Evolutionary conservation across 1,139 yeast species (phyloP).

Genomic region (Hanseniaspora gamundiae): DNA sequence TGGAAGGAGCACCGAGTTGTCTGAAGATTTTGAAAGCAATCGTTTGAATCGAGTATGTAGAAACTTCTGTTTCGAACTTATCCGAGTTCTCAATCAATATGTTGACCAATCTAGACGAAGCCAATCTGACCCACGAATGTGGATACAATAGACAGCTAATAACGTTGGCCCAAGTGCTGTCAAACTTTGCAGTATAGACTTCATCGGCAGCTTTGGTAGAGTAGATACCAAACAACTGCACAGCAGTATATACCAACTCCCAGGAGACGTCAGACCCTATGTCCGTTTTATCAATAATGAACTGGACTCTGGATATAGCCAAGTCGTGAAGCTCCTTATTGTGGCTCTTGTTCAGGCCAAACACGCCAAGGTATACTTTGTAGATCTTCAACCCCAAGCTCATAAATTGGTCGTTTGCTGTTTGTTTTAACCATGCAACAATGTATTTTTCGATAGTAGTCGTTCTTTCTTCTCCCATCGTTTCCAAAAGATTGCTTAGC

Average conservation of each 20-base stretch:
- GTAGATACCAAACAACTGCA: slow-evolving; percentile 37
- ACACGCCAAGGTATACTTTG: slow-evolving; percentile 45
- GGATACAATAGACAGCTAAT: slow-evolving; percentile 60
- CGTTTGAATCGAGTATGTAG: slow-evolving; percentile 39
- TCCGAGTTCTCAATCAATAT: slow-evolving; percentile 34
- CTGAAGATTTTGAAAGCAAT: slow-evolving; percentile 59
- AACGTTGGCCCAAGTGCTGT: slow-evolving; percentile 39
- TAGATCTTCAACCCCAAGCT: slow-evolving; percentile 73
- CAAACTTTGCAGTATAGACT: slow-evolving; percentile 25
- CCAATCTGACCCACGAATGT: slow-evolving; percentile 82
- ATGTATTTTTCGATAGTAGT: slow-evolving; percentile 46
- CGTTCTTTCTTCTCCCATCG: slow-evolving; percentile 34
- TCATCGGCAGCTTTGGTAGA: slow-evolving; percentile 23
- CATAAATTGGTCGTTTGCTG: slow-evolving; percentile 40
- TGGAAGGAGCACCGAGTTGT: slow-evolving; percentile 69
- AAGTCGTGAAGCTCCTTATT: slow-evolving; percentile 31
- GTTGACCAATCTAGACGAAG: slow-evolving; percentile 52
- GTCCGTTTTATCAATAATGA: slow-evolving; percentile 29
- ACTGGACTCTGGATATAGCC: slow-evolving; percentile 29
- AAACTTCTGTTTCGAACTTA: slow-evolving; percentile 22
- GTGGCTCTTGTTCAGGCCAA: slow-evolving; percentile 30
- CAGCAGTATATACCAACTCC: slow-evolving; percentile 64
- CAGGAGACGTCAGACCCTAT: slow-evolving; percentile 36
- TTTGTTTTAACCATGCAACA: slow-evolving; percentile 55
- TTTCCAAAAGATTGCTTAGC: slow-evolving; percentile 42